Evolutionary conservation across 164 flowering plant genomes (phyloP).

Genomic region (Echeveria elegans): DNA sequence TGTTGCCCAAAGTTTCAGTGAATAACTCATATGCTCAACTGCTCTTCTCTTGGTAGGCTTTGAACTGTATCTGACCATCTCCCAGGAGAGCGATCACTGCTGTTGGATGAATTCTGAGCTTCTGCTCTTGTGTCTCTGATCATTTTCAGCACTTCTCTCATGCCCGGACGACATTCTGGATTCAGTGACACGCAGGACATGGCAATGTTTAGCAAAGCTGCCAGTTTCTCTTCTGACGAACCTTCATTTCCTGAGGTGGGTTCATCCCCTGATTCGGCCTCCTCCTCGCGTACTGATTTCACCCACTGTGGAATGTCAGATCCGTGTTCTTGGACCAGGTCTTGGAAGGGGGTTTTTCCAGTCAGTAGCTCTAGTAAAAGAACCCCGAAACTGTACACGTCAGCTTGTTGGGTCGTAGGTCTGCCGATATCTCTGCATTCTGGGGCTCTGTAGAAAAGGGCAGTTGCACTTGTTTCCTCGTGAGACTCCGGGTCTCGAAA

Average conservation of each 20-base stretch:
- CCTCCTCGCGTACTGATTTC: conserved; percentile 64
- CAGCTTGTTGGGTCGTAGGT: conserved; percentile 28
- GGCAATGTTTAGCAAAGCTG: conserved; percentile 60
- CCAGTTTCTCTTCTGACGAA: conserved; percentile 62
- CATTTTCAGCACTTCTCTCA: conserved; percentile 72
- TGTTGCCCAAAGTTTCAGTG: too few species aligned
- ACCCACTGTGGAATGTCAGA: conserved; percentile 83
- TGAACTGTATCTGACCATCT: conserved; percentile 98
- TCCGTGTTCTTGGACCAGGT: conserved; percentile 73
- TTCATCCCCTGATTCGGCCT: too few species aligned
- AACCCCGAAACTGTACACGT: conserved; percentile 15
- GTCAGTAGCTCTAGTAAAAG: conserved; percentile 20
- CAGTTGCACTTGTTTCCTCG: conserved; percentile 62
- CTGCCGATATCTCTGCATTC: conserved; percentile 10
- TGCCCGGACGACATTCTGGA: conserved; percentile 53
- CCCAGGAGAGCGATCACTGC: conserved; percentile 72
- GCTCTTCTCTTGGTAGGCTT: too few species aligned
- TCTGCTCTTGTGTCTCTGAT: conserved; percentile 69
- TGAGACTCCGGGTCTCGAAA: conserved; percentile 49
- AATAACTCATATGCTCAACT: too few species aligned
- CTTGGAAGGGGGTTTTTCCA: conserved; percentile 84
- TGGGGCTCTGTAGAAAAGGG: conserved; percentile 75
- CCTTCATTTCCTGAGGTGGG: conserved; percentile 61
- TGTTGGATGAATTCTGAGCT: too few species aligned
- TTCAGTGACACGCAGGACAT: conserved; percentile 49